These are phyloP conservation scores for Catharanthus roseus DNA, from an alignment of 257 asterid species.

Conservation along the genomic window DNA sequence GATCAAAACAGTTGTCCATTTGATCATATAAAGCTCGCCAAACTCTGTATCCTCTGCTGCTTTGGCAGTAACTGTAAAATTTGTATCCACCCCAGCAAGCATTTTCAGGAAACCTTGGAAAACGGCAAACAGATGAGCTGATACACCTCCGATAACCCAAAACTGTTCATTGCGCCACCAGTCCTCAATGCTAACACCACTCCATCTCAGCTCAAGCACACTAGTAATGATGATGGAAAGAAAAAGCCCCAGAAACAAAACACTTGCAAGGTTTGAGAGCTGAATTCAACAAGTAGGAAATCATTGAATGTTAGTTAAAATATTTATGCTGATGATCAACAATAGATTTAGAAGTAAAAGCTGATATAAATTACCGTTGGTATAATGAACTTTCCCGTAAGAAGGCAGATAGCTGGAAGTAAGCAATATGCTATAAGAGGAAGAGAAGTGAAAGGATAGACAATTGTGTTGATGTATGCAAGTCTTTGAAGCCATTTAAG, in stretches of 20 bases:
- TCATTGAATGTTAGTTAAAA: not conserved
- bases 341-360: not conserved
- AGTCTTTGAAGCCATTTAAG: conserved; percentile 85
- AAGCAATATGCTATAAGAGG: conserved; percentile 85
- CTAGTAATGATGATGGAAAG: conserved; percentile 72
- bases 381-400: conserved; percentile 90
- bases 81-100: conserved; percentile 90
- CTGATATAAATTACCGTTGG: conserved; percentile 65
- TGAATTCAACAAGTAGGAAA: conserved; percentile 19
- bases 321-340: not conserved
- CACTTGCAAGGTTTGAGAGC: conserved; percentile 91
- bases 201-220: conserved; percentile 90
- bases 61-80: conserved; percentile 83
- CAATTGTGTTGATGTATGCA: conserved; percentile 88
- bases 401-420: conserved; percentile 84
- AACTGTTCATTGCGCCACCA: conserved; percentile 97
- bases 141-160: conserved; percentile 98
- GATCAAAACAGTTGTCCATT: conserved; percentile 94
- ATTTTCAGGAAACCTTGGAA: conserved; percentile 92
- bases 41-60: conserved; percentile 81
- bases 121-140: conserved; percentile 97
- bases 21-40: conserved; percentile 76
- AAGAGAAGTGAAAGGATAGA: conserved; percentile 93
- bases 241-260: conserved; percentile 77
- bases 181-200: conserved; percentile 92